These are phyloP conservation scores for Schizochytrium sp. DNA, from an alignment of 108 stramenopile genomes.

Conservation along the genomic window DNA sequence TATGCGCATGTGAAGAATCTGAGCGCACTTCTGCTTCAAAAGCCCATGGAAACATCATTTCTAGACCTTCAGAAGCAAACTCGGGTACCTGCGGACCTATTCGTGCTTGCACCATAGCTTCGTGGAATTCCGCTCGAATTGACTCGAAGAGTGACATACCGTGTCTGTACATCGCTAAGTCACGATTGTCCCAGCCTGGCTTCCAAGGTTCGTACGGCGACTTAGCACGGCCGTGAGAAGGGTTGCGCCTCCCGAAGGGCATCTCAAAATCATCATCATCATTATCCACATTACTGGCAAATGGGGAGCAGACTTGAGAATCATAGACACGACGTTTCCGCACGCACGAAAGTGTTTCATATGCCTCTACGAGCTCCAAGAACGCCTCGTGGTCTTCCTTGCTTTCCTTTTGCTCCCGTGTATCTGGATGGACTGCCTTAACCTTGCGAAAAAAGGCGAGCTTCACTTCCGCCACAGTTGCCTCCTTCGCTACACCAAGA, in stretches of 20 bases:
- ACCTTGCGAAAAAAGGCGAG: conserved; percentile 31
- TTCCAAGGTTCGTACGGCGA: conserved; percentile 38
- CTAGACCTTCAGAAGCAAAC: conserved; percentile 48
- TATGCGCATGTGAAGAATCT: neutral
- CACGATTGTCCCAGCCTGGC: neutral
- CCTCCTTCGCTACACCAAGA: neutral
- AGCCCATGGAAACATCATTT: conserved; percentile 50
- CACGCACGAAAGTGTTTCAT: conserved; percentile 33
- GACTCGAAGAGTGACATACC: conserved; percentile 24
- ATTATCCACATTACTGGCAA: neutral
- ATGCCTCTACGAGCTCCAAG: conserved; percentile 44
- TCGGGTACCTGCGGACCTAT: conserved; percentile 10
- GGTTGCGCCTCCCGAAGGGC: neutral
- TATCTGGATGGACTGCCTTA: conserved; percentile 14
- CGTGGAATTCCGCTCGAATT: neutral
- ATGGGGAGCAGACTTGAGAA: neutral
- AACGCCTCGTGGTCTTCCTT: conserved; percentile 16
- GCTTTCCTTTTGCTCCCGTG: neutral
- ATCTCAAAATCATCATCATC: neutral
- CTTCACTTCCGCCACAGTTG: conserved; percentile 16
- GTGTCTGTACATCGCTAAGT: neutral
- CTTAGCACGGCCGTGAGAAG: neutral
- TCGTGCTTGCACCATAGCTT: neutral
- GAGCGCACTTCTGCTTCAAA: conserved; percentile 33
- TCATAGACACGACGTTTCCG: neutral